These are phyloP conservation scores for Linnemannia schmuckeri DNA, from an alignment of 192 early-diverging fungal genomes.

Conservation along the genomic window DNA sequence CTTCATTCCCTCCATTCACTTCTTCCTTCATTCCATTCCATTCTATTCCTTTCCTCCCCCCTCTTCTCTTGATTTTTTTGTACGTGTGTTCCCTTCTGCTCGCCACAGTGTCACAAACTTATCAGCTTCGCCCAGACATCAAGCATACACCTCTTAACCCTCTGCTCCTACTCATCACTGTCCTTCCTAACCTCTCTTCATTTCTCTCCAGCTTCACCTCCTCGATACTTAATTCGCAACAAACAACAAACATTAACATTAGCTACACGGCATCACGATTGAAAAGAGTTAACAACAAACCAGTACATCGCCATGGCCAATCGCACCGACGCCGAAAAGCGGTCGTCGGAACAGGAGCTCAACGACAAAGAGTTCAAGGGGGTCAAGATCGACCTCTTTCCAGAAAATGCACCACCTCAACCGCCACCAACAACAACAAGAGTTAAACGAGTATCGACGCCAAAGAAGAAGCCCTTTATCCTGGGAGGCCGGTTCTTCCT, in stretches of 20 bases:
- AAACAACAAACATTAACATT: background rate
- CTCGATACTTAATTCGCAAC: background rate
- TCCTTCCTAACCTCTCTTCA: too few relatives aligned
- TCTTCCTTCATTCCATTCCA: background rate
- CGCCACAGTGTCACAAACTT: background rate
- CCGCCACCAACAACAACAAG: background rate
- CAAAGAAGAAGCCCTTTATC: conserved; percentile 18
- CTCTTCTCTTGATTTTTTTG: background rate
- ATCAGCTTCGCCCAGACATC: background rate
- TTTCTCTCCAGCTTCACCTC: background rate
- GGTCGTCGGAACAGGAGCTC: background rate
- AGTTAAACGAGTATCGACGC: background rate
- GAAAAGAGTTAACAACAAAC: background rate
- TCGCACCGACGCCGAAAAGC: background rate
- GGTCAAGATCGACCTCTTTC: background rate
- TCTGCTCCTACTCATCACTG: background rate
- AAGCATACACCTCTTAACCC: background rate
- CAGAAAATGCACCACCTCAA: too few relatives aligned
- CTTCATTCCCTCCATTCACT: background rate
- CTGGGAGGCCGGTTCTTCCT: conserved; percentile 40
- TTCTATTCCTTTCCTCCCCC: background rate
- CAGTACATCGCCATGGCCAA: background rate
- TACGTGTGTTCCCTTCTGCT: background rate
- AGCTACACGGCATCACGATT: background rate
- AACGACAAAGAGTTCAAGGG: background rate